A percentile compares a stretch with the other conserved stretches of the same genome.
Conservation (phyloP, 208 protist genomes). For the Pavlovales sp. region DNA sequence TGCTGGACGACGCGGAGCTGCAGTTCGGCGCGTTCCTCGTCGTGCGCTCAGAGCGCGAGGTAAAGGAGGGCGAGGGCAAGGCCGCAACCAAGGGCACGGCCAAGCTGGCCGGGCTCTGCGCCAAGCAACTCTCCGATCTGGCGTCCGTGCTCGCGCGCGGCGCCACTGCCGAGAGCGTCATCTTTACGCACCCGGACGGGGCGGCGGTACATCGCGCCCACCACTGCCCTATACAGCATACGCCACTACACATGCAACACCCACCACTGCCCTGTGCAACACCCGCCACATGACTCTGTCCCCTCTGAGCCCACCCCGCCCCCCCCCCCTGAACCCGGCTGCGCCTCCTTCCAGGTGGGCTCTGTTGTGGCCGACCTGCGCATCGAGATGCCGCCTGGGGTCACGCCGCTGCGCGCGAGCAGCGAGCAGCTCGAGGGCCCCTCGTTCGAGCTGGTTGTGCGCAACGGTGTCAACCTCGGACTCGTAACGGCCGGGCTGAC, state of each 20-base stretch:
- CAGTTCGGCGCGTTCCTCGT: not conserved
- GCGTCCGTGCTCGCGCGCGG: not conserved
- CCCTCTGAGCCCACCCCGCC: too few species aligned
- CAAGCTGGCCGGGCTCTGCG: not conserved
- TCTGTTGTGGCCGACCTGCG: not conserved
- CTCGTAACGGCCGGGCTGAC: not conserved
- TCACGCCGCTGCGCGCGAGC: not conserved
- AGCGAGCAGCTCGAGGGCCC: not conserved
- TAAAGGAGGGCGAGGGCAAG: too few species aligned
- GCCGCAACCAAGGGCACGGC: not conserved
- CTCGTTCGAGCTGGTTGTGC: not conserved
- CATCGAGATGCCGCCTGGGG: not conserved
- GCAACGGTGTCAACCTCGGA: not conserved
- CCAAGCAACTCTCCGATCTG: not conserved
- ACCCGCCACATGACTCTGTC: too few species aligned
- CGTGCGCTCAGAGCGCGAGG: not conserved
- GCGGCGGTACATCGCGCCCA: too few species aligned
- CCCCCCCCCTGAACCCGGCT: too few species aligned
- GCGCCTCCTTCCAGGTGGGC: too few species aligned
- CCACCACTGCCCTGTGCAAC: too few species aligned
- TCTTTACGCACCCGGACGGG: not conserved
- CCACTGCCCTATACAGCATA: too few species aligned
- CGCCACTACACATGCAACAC: too few species aligned
- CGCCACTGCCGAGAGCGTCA: not conserved
- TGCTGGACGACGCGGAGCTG: not conserved